Percentiles rank a stretch among this genome's conserved stretches.
Evolutionary conservation across 78 protist species (phyloP).

Genomic region (Acrasis kona): DNA sequence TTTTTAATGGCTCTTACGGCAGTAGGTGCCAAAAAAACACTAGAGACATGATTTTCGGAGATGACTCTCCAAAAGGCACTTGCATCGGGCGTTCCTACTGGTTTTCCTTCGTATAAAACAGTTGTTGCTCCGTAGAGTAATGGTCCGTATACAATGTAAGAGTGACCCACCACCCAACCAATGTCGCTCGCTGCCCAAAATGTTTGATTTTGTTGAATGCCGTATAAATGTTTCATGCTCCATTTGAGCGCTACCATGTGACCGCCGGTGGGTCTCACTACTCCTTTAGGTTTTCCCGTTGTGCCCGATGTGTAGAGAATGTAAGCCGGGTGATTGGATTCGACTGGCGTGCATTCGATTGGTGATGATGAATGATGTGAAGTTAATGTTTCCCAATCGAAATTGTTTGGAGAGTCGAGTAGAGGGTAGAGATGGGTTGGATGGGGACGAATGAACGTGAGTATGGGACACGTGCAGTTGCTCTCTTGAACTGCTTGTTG

Average conservation of each 20-base stretch:
- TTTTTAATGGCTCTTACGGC: slow-evolving; percentile 28
- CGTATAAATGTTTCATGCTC: slow-evolving; percentile 32
- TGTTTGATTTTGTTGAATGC: slow-evolving; percentile 21
- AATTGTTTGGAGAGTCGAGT: not conserved
- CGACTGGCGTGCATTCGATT: slow-evolving; percentile 36
- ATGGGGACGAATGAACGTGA: not conserved
- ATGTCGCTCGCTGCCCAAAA: slow-evolving; percentile 44
- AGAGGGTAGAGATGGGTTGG: not conserved
- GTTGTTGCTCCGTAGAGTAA: slow-evolving; percentile 23
- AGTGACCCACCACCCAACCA: slow-evolving; percentile 45
- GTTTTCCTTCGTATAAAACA: slow-evolving; percentile 38
- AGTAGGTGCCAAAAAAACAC: slow-evolving; percentile 33
- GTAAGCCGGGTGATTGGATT: slow-evolving; percentile 63
- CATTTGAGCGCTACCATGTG: slow-evolving; percentile 33
- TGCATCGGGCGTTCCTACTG: slow-evolving; percentile 26
- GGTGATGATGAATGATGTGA: not conserved
- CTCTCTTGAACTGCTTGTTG: not conserved
- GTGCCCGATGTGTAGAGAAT: slow-evolving; percentile 84
- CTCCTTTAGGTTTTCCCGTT: slow-evolving; percentile 71
- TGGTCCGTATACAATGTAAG: slow-evolving; percentile 44
- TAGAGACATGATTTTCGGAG: not conserved
- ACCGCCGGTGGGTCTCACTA: slow-evolving; percentile 55
- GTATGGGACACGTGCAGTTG: not conserved
- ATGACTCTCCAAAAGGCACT: slow-evolving; percentile 11
- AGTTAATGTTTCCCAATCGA: not conserved